Conservation (phyloP, 495 filamentous ascomycete genomes). For the Cetradonia linearis region DNA sequence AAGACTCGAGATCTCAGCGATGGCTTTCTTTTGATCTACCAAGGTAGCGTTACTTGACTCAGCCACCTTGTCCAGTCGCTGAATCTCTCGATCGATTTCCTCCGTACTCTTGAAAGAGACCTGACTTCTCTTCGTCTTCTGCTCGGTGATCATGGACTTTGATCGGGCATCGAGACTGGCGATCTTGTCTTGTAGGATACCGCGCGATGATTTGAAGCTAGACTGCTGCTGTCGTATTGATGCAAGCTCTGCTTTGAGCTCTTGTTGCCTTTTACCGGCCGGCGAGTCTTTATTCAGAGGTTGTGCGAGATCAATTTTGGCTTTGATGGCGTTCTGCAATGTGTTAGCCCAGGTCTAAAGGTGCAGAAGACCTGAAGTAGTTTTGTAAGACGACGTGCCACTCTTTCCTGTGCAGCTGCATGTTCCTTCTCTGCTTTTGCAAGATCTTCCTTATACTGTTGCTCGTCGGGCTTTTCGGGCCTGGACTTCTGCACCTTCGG, state of each 20-base stretch:
- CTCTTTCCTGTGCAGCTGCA: slow-evolving; percentile 55
- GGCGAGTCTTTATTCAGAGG: slow-evolving; percentile 69
- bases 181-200: slow-evolving; percentile 71
- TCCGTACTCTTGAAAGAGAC: slow-evolving; percentile 76
- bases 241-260: slow-evolving; percentile 61
- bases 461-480: slow-evolving; percentile 60
- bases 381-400: slow-evolving; percentile 50
- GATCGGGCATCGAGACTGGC: slow-evolving; percentile 73
- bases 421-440: slow-evolving; percentile 76
- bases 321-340: slow-evolving; percentile 65
- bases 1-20: slow-evolving; percentile 68
- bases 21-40: slow-evolving; percentile 92
- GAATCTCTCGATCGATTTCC: slow-evolving; percentile 75
- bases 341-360: neutral
- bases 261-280: slow-evolving; percentile 62
- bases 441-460: slow-evolving; percentile 58
- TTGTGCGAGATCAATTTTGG: slow-evolving; percentile 69
- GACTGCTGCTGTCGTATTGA: slow-evolving; percentile 72
- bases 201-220: slow-evolving; percentile 67
- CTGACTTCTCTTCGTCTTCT: slow-evolving; percentile 67
- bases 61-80: slow-evolving; percentile 68
- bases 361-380: slow-evolving; percentile 1
- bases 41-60: slow-evolving; percentile 80
- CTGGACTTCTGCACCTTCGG: slow-evolving; percentile 23
- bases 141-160: slow-evolving; percentile 69